A percentile compares a stretch with the other conserved stretches of the same genome.
Conservation (phyloP, 169 alveolate genomes). For the Theileria sp. region DNA sequence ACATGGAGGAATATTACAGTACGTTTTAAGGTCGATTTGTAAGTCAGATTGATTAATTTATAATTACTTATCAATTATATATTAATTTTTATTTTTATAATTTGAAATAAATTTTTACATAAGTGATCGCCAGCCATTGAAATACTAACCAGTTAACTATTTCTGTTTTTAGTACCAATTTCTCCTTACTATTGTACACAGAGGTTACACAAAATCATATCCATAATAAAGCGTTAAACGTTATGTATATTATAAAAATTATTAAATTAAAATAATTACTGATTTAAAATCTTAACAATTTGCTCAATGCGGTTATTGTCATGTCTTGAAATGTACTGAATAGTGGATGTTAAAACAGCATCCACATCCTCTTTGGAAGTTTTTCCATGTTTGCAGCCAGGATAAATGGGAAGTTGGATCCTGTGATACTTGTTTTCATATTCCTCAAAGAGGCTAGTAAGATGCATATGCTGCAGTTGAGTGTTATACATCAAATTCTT, state of each 20-base stretch:
- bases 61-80: background rate
- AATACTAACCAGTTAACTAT: too few species aligned
- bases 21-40: constrained; percentile 75
- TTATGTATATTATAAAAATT: background rate
- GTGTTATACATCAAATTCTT: constrained; percentile 17
- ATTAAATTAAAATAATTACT: background rate
- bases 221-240: too few species aligned
- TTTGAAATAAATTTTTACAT: too few species aligned
- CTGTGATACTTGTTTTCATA: constrained; percentile 49
- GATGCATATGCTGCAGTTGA: constrained; percentile 51
- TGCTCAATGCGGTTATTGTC: constrained; percentile 27
- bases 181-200: too few species aligned
- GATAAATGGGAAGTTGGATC: constrained; percentile 34
- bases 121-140: too few species aligned
- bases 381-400: constrained; percentile 56
- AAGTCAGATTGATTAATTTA: background rate
- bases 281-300: constrained; percentile 13
- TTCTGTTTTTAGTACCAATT: too few species aligned
- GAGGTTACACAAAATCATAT: too few species aligned
- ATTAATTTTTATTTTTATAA: background rate
- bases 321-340: constrained; percentile 1
- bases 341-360: constrained; percentile 31
- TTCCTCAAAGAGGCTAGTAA: constrained; percentile 49
- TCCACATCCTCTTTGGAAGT: constrained; percentile 53
- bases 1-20: constrained; percentile 81